Conservation (phyloP, 177 flowering plant genomes). For the Vitis hybrid region DNA sequence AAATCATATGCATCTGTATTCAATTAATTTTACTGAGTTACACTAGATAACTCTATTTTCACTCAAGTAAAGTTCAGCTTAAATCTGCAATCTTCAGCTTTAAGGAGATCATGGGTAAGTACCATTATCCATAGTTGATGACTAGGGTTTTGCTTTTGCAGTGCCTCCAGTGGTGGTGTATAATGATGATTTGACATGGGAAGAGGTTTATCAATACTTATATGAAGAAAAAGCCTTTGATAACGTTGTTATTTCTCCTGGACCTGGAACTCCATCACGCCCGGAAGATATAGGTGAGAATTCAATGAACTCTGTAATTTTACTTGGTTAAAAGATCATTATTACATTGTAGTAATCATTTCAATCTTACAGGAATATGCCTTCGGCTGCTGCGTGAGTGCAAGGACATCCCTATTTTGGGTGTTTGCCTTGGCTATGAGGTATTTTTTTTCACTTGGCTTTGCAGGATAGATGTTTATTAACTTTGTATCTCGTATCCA, state of each 20-base stretch:
- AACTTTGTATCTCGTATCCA: not conserved
- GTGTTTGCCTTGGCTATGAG: conserved; percentile 99
- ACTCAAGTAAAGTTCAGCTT: too few species aligned
- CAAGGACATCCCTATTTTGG: conserved; percentile 88
- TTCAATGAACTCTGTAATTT: too few species aligned
- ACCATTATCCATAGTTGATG: too few species aligned
- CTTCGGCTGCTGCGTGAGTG: conserved; percentile 74
- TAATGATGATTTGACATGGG: conserved; percentile 93
- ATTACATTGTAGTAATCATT: too few species aligned
- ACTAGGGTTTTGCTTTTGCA: conserved; percentile 17
- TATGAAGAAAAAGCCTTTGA: conserved; percentile 86
- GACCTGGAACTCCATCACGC: conserved; percentile 95
- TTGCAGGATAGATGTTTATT: not conserved
- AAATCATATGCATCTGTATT: too few species aligned
- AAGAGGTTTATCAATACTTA: conserved; percentile 56
- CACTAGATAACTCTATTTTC: too few species aligned
- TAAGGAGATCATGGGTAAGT: too few species aligned
- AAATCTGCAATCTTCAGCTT: too few species aligned
- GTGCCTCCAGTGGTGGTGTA: conserved; percentile 92
- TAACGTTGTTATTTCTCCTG: conserved; percentile 97
- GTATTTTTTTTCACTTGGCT: conserved; percentile 26
- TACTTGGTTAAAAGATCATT: too few species aligned
- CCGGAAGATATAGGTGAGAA: conserved; percentile 88
- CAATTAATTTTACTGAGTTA: too few species aligned
- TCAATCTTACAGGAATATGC: conserved; percentile 72